phyloP scores from a whole-genome alignment of 1,284 basidiomycete genomes.

The Boletus semigastroideus region DNA sequence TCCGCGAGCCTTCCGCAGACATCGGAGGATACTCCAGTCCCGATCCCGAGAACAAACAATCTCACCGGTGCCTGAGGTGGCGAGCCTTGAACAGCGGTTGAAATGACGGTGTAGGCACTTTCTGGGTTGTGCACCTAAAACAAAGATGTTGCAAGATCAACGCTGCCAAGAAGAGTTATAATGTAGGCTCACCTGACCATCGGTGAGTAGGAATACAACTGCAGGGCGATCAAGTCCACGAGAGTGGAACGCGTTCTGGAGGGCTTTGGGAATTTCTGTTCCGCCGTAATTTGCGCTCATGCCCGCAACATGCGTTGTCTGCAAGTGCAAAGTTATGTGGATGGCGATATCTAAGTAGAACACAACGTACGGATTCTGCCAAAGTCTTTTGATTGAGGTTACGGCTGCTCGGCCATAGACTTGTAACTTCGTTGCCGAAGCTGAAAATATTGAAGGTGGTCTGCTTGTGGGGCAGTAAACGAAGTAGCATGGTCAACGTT shows the following conservation, averaged over 20 bases:
- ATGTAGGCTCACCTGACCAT: conserved; percentile 42
- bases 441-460: conserved; percentile 50
- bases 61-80: conserved; percentile 38
- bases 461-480: conserved; percentile 30
- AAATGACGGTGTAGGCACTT: conserved; percentile 28
- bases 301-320: conserved; percentile 34
- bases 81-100: conserved; percentile 27
- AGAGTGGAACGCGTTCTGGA: conserved; percentile 27
- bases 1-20: conserved; percentile 51
- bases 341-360: neutral
- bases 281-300: conserved; percentile 47
- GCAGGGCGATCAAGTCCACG: conserved; percentile 38
- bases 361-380: conserved; percentile 39
- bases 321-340: conserved; percentile 7
- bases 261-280: conserved; percentile 45
- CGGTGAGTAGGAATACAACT: conserved; percentile 53
- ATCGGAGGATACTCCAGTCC: conserved; percentile 45
- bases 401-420: conserved; percentile 39
- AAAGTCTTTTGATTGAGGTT: conserved; percentile 36
- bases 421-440: conserved; percentile 38
- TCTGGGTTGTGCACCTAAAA: conserved; percentile 26
- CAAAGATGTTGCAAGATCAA: neutral
- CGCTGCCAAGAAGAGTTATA: neutral
- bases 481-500: conserved; percentile 36
- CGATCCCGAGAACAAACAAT: conserved; percentile 59